phyloP scores from a whole-genome alignment of 1,139 yeast genomes.

The Spencermartinsiella ligniputridi region DNA sequence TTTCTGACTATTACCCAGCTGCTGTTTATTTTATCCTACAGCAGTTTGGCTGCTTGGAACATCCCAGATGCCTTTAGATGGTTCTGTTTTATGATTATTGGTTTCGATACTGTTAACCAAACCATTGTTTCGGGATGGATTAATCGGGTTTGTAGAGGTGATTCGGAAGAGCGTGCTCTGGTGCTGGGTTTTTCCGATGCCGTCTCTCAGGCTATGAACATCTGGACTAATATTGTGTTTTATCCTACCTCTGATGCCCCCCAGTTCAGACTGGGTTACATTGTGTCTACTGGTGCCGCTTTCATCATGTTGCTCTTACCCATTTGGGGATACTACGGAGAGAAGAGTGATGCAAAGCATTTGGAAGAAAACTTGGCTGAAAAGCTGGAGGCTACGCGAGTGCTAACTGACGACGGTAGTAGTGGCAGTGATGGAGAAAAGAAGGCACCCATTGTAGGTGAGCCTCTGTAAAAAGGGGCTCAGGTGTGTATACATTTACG shows the following conservation, averaged over 20 bases:
- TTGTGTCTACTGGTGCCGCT: constrained; percentile 35
- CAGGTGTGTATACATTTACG: too few species aligned
- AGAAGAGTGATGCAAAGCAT: constrained; percentile 20
- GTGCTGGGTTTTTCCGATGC: constrained; percentile 39
- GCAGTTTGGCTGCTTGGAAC: constrained; percentile 45
- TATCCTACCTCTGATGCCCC: constrained; percentile 40
- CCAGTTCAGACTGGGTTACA: constrained; percentile 36
- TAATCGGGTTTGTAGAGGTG: constrained; percentile 35
- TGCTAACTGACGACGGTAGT: neutral
- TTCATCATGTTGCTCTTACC: constrained; percentile 37
- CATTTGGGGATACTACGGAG: constrained; percentile 26
- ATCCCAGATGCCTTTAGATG: constrained; percentile 43
- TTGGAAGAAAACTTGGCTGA: neutral
- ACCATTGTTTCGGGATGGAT: constrained; percentile 39
- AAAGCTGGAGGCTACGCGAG: neutral
- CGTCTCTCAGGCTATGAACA: constrained; percentile 40
- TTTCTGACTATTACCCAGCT: constrained; percentile 33
- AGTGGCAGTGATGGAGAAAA: neutral
- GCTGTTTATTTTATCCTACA: constrained; percentile 35
- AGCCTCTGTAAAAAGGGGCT: neutral
- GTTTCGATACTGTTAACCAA: constrained; percentile 36
- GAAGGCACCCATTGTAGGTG: neutral
- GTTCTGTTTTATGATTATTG: constrained; percentile 43
- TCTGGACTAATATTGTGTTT: constrained; percentile 41
- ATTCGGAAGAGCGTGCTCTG: constrained; percentile 39